Evolutionary conservation across 2,329 filamentous ascomycete genomes (phyloP).

Genomic region (Penicillium sp.): DNA sequence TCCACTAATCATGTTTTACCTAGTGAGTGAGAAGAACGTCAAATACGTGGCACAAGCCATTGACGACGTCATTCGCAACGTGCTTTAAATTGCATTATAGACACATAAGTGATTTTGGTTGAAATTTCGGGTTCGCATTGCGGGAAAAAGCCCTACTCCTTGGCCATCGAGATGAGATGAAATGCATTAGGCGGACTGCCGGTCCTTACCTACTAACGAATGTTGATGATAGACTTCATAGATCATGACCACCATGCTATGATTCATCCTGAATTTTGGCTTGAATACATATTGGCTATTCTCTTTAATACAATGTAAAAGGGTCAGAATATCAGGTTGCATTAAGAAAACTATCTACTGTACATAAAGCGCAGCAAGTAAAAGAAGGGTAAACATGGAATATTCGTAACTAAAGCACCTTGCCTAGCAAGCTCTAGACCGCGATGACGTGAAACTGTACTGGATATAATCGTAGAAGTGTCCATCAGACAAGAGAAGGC

Average conservation of each 20-base stretch:
- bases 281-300: neutral
- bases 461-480: conserved; percentile 18
- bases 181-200: conserved; percentile 15
- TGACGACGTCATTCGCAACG: conserved; percentile 38
- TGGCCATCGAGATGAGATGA: neutral
- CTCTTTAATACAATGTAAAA: neutral
- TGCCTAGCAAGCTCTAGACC: conserved; percentile 10
- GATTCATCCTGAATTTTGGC: neutral
- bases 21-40: conserved; percentile 43
- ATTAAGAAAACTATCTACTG: conserved; percentile 18
- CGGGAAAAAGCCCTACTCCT: neutral
- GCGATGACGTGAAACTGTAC: conserved; percentile 16
- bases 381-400: conserved; percentile 9
- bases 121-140: conserved; percentile 3
- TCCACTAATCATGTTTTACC: neutral
- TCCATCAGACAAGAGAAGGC: neutral
- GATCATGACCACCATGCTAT: conserved; percentile 9
- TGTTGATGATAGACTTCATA: conserved; percentile 24
- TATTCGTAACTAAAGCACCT: conserved; percentile 14
- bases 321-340: conserved; percentile 2
- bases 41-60: conserved; percentile 41
- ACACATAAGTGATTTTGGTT: conserved; percentile 2
- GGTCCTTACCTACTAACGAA: conserved; percentile 16
- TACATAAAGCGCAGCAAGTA: conserved; percentile 18
- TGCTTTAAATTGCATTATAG: conserved; percentile 18